Conservation (phyloP, 192 early-diverging fungal species). For the Kappamyces sp. region DNA sequence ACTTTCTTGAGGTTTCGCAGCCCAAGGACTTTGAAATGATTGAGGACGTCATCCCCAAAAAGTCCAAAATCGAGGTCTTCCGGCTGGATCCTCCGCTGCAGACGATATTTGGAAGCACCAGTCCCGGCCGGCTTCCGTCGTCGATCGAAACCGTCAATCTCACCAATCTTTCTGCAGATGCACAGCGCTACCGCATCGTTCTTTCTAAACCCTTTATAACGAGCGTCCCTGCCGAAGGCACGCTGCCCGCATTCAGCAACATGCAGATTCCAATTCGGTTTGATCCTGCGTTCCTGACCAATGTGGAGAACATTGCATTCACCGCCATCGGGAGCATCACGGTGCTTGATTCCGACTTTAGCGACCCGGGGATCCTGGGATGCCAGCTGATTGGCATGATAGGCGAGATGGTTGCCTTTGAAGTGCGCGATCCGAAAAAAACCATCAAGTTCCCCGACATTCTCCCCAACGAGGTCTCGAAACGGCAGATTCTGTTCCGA, state of each 20-base stretch:
- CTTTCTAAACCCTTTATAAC: constrained; percentile 44
- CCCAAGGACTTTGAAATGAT: constrained; percentile 21
- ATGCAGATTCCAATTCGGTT: constrained; percentile 44
- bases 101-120: constrained; percentile 29
- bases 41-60: constrained; percentile 20
- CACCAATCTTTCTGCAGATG: constrained; percentile 31
- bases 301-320: constrained; percentile 20
- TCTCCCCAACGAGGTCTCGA: constrained; percentile 37
- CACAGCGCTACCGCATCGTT: constrained; percentile 35
- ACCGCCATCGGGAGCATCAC: constrained; percentile 36
- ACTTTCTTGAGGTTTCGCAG: constrained; percentile 1
- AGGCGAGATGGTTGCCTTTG: constrained; percentile 34
- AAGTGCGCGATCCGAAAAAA: constrained; percentile 27
- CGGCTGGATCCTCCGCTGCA: constrained; percentile 45
- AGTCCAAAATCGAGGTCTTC: constrained; percentile 33
- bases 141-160: constrained; percentile 42
- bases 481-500: constrained; percentile 36
- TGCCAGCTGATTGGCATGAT: constrained; percentile 32
- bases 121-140: constrained; percentile 20
- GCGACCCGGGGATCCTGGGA: constrained; percentile 30
- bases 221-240: constrained; percentile 41
- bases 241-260: constrained; percentile 36
- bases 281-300: constrained; percentile 18
- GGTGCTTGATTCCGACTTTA: constrained; percentile 31
- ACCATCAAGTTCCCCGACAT: constrained; percentile 34